Evolutionary conservation across 176 grass and related monocot species (phyloP).

Genomic region (Elymus sibiricus): DNA sequence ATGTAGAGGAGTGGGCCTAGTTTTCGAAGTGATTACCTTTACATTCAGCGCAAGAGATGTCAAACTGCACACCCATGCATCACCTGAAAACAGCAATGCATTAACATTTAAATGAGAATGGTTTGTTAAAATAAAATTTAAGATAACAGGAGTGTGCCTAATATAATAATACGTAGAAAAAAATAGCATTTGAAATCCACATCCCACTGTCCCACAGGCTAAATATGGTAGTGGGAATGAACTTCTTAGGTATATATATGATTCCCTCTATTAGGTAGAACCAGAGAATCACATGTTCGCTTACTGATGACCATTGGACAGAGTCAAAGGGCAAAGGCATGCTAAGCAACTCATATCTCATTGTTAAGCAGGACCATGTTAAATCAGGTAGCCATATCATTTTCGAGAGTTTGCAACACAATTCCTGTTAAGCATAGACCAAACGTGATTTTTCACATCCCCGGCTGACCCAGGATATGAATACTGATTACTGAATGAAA

Average conservation of each 20-base stretch:
- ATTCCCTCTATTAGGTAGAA: not conserved
- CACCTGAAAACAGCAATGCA: conserved; percentile 39
- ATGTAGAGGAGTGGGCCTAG: not conserved
- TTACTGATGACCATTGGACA: not conserved
- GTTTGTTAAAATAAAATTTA: not conserved
- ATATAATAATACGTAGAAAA: not conserved
- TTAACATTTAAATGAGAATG: not conserved
- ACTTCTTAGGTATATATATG: no score
- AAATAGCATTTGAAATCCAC: not conserved
- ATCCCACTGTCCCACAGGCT: not conserved
- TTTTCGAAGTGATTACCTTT: conserved; percentile 44
- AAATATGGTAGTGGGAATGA: no score
- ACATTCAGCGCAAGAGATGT: conserved; percentile 56
- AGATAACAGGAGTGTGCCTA: not conserved
- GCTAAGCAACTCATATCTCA: conserved; percentile 9
- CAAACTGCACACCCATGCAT: conserved; percentile 40
- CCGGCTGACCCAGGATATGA: not conserved
- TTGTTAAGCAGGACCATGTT: not conserved
- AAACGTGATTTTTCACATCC: not conserved
- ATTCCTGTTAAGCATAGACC: not conserved
- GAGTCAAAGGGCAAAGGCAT: not conserved
- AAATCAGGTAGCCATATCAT: not conserved
- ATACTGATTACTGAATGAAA: not conserved
- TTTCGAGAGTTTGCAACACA: not conserved
- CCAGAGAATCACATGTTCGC: not conserved